phyloP scores from a whole-genome alignment of 2,329 filamentous ascomycete species.

The Trichothecium sympodiale region DNA sequence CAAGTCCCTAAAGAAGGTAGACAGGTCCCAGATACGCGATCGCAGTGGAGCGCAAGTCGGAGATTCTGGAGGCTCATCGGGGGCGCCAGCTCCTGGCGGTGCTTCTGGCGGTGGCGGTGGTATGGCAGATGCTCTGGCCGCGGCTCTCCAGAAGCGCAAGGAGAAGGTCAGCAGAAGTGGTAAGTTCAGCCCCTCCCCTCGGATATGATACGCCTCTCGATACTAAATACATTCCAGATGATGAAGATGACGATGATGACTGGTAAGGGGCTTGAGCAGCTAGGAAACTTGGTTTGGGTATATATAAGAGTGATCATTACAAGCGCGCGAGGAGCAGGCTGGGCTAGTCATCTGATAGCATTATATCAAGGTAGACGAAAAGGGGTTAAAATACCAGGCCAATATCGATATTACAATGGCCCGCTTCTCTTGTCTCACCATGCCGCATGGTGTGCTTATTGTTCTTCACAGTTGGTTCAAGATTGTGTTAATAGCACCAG shows the following conservation, averaged over 20 bases:
- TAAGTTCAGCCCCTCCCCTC: constrained; percentile 43
- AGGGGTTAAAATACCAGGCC: too few species aligned
- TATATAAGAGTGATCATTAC: not conserved
- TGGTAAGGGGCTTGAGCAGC: constrained; percentile 33
- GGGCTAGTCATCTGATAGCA: too few species aligned
- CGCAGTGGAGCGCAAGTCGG: constrained; percentile 56
- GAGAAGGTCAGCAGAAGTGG: constrained; percentile 90
- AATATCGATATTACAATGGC: too few species aligned
- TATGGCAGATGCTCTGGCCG: constrained; percentile 74
- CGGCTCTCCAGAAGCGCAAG: constrained; percentile 71
- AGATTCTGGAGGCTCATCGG: constrained; percentile 34
- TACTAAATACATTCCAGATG: constrained; percentile 40
- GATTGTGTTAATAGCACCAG: too few species aligned
- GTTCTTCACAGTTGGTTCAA: too few species aligned
- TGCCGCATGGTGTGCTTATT: too few species aligned
- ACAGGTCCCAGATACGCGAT: constrained; percentile 58
- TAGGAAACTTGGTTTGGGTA: not conserved
- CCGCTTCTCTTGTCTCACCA: too few species aligned
- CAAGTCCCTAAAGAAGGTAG: constrained; percentile 63
- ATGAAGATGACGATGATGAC: constrained; percentile 67
- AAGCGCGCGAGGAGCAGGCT: too few species aligned
- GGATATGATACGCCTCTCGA: constrained; percentile 1
- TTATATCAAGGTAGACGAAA: too few species aligned
- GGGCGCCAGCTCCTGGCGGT: constrained; percentile 30
- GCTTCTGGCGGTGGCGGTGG: constrained; percentile 47